These are phyloP conservation scores for Ceratobasidium sp. DNA, from an alignment of 1,284 basidiomycete genomes.

Conservation along the genomic window DNA sequence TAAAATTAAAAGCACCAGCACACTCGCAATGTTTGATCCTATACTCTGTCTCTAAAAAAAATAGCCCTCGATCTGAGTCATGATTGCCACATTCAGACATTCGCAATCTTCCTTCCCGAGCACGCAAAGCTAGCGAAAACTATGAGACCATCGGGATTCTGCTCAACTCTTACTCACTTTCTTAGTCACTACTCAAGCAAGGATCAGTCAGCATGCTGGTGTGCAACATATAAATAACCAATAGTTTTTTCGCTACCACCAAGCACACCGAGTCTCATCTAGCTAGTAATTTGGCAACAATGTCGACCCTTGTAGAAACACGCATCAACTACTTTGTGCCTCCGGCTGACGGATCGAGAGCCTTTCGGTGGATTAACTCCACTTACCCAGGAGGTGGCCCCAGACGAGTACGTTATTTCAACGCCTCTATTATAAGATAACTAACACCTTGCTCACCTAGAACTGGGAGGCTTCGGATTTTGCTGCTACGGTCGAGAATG, in stretches of 20 bases:
- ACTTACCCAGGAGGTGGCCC: neutral
- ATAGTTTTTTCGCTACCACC: neutral
- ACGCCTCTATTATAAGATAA: conserved; percentile 52
- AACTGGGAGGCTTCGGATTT: conserved; percentile 48
- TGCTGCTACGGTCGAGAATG: conserved; percentile 65
- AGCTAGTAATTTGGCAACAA: neutral
- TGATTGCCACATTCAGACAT: neutral
- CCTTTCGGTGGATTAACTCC: conserved; percentile 30
- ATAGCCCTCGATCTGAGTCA: neutral
- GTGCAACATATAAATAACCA: neutral
- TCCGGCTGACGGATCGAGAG: conserved; percentile 49
- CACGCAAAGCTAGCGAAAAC: conserved; percentile 5
- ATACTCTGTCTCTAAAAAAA: no score
- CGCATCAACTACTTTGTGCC: conserved; percentile 48
- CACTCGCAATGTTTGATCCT: no score
- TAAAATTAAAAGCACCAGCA: no score
- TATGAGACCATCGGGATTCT: neutral
- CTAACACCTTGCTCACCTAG: conserved; percentile 70
- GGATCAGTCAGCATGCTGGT: conserved; percentile 9
- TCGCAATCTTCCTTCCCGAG: conserved; percentile 4
- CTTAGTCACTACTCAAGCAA: neutral
- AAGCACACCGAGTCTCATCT: neutral
- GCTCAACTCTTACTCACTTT: neutral
- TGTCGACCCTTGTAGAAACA: conserved; percentile 39
- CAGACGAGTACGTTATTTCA: conserved; percentile 29